Percentiles rank a stretch among this genome's conserved stretches.
Conservation (phyloP, 1,284 basidiomycete genomes). For the Ceratobasidium sp. region DNA sequence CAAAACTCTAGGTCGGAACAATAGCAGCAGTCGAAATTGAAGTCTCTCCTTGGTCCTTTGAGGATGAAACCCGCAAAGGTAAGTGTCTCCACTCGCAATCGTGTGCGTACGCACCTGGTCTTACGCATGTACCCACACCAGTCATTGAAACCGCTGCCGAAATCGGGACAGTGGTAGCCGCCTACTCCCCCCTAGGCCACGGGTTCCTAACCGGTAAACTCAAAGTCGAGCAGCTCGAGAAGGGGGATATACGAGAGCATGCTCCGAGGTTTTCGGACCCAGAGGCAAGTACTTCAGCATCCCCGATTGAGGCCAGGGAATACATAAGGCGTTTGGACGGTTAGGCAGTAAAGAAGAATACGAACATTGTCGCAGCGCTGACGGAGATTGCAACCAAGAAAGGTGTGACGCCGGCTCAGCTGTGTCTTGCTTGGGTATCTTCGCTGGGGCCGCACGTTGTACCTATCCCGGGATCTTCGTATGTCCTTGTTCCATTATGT, state of each 20-base stretch:
- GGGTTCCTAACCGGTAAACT: conserved; percentile 48
- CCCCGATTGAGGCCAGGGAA: too few relatives aligned
- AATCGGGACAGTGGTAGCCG: conserved; percentile 60
- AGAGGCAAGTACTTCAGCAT: too few relatives aligned
- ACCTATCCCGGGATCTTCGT: conserved; percentile 62
- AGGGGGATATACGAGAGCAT: conserved; percentile 53
- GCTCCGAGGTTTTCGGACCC: conserved; percentile 54
- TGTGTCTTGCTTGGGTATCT: conserved; percentile 68
- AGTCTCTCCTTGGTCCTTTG: conserved; percentile 60
- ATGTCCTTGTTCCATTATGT: not conserved
- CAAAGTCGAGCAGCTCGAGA: conserved; percentile 42
- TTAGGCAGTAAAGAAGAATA: too few relatives aligned
- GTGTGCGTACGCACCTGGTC: too few relatives aligned
- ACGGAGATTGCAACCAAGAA: conserved; percentile 58
- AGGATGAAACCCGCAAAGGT: conserved; percentile 56
- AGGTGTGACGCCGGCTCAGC: conserved; percentile 61
- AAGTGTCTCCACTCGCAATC: too few relatives aligned
- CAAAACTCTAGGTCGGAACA: conserved; percentile 54
- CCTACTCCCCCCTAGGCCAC: conserved; percentile 54
- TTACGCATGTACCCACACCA: too few relatives aligned
- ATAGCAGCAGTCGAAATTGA: conserved; percentile 63
- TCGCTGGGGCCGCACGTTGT: conserved; percentile 59
- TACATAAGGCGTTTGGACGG: too few relatives aligned
- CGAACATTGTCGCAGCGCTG: conserved; percentile 60
- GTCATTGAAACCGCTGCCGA: conserved; percentile 56